Conservation (phyloP, 208 protist species). For the Vickermania ingenoplastis region DNA sequence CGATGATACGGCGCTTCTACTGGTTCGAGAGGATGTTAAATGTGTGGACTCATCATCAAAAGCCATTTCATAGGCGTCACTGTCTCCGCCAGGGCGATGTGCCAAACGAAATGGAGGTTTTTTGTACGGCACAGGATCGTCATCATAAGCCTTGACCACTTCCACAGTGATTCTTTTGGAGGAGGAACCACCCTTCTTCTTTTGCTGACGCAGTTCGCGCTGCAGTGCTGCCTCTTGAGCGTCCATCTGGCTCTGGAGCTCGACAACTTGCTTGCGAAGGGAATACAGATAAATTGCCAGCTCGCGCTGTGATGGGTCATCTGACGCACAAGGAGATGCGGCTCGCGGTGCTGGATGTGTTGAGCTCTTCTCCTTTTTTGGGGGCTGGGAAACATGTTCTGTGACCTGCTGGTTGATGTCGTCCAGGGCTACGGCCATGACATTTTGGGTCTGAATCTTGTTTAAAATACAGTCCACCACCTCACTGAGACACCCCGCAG, state of each 20-base stretch:
- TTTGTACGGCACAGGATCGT: constrained; percentile 37
- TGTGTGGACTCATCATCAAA: neutral
- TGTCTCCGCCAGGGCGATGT: neutral
- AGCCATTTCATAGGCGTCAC: neutral
- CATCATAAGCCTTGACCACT: constrained; percentile 45
- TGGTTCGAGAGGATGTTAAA: neutral
- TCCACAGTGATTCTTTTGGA: constrained; percentile 22
- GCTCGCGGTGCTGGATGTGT: neutral
- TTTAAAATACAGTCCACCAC: constrained; percentile 27
- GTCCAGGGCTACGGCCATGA: constrained; percentile 45
- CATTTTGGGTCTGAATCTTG: constrained; percentile 30
- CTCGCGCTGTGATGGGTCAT: constrained; percentile 14
- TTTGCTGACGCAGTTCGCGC: constrained; percentile 9
- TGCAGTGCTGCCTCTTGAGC: constrained; percentile 13
- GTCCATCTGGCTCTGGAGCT: constrained; percentile 20
- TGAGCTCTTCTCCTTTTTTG: neutral
- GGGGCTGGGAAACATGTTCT: constrained; percentile 4
- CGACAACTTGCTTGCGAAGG: constrained; percentile 31
- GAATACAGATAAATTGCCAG: constrained; percentile 50
- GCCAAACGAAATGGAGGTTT: constrained; percentile 33
- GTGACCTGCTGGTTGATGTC: constrained; percentile 43
- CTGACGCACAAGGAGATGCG: constrained; percentile 1
- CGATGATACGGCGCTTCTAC: neutral
- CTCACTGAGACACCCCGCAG: constrained; percentile 9
- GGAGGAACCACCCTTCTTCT: neutral